These are phyloP conservation scores for Colletotrichum sp. DNA, from an alignment of 2,329 filamentous ascomycete species.

Conservation along the genomic window DNA sequence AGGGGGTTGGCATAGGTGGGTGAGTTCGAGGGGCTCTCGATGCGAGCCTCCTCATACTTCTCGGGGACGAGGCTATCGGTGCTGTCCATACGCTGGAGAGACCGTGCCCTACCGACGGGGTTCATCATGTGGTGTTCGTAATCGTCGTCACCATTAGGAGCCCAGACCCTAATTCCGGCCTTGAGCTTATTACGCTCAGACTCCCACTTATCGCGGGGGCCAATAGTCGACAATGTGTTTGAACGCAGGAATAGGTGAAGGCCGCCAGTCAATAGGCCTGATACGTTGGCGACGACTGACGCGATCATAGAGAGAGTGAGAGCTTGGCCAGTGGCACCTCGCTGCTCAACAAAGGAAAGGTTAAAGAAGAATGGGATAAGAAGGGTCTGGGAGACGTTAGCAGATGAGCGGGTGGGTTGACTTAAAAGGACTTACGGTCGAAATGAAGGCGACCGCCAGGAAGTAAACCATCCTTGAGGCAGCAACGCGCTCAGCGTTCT, in stretches of 20 bases:
- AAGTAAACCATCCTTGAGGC: constrained; percentile 76
- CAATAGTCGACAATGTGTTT: constrained; percentile 62
- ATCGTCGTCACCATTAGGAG: constrained; percentile 29
- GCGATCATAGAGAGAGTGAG: constrained; percentile 65
- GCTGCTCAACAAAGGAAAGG: constrained; percentile 50
- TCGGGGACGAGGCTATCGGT: constrained; percentile 36
- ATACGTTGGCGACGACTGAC: constrained; percentile 69
- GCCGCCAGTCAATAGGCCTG: constrained; percentile 68
- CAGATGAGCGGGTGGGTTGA: not conserved
- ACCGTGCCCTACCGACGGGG: constrained; percentile 32
- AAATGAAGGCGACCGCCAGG: constrained; percentile 60
- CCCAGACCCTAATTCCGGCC: constrained; percentile 52
- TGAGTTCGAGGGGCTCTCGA: constrained; percentile 27
- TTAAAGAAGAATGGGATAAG: constrained; percentile 69
- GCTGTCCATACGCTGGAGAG: constrained; percentile 36
- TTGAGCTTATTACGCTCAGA: constrained; percentile 49
- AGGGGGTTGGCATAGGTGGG: constrained; percentile 29
- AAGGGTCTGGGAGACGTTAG: constrained; percentile 51
- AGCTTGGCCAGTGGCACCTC: constrained; percentile 40
- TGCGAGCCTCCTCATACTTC: constrained; percentile 36
- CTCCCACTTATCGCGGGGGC: constrained; percentile 50
- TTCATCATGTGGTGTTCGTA: constrained; percentile 40
- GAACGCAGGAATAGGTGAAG: constrained; percentile 72
- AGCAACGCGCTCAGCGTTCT: constrained; percentile 63
- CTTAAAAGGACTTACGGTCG: constrained; percentile 52